Percentiles rank a stretch among this genome's conserved stretches.
Evolutionary conservation across 2,329 filamentous ascomycete species (phyloP).

Genomic region (Cladosporium colombiae): DNA sequence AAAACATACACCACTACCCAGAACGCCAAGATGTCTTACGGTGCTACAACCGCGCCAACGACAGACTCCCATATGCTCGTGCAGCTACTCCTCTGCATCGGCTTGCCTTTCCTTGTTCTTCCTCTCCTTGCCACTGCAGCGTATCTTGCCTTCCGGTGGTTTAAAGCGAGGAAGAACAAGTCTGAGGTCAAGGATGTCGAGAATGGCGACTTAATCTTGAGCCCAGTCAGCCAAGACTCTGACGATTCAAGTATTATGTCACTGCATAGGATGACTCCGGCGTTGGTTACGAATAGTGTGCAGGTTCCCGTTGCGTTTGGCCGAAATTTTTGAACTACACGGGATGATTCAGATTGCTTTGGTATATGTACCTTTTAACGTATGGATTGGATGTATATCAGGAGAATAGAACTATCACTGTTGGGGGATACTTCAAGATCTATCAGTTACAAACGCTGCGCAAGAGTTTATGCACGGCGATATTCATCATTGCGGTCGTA

Average conservation of each 20-base stretch:
- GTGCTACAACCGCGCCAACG: not conserved
- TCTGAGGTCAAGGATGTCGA: not conserved
- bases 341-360: too few relatives aligned
- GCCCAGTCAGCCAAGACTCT: too few relatives aligned
- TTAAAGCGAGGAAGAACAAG: not conserved
- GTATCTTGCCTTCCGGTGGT: not conserved
- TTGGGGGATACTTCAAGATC: too few relatives aligned
- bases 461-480: too few relatives aligned
- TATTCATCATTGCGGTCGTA: too few relatives aligned
- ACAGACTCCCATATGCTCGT: not conserved
- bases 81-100: conserved; percentile 8
- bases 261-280: not conserved
- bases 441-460: too few relatives aligned
- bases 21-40: not conserved
- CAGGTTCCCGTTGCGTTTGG: not conserved
- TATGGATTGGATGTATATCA: too few relatives aligned
- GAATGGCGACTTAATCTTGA: not conserved
- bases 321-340: not conserved
- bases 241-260: not conserved
- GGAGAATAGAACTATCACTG: too few relatives aligned
- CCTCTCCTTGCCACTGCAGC: not conserved
- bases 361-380: too few relatives aligned
- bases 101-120: conserved; percentile 2
- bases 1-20: not conserved
- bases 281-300: conserved; percentile 4